These are phyloP conservation scores for Ophiostoma australiae DNA, from an alignment of 2,329 filamentous ascomycete genomes.

Conservation along the genomic window DNA sequence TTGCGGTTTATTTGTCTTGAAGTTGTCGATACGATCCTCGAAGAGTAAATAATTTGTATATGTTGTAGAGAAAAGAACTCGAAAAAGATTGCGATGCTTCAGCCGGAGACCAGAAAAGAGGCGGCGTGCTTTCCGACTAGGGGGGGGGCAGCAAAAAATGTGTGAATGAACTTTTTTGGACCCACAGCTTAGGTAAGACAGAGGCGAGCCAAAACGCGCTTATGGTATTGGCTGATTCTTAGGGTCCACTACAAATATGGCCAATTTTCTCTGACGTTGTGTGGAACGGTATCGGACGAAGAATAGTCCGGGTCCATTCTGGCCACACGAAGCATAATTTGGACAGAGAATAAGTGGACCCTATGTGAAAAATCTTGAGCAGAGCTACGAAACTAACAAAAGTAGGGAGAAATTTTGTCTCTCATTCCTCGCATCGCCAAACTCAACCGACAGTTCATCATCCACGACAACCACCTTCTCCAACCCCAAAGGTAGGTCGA, in stretches of 20 bases:
- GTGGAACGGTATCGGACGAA: constrained; percentile 21
- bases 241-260: constrained; percentile 26
- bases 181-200: constrained; percentile 18
- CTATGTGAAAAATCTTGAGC: constrained; percentile 1
- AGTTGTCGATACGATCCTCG: constrained; percentile 62
- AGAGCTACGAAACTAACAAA: constrained; percentile 18
- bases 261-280: constrained; percentile 6
- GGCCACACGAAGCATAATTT: constrained; percentile 26
- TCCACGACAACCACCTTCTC: constrained; percentile 23
- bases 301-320: constrained; percentile 22
- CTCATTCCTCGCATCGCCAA: constrained; percentile 4
- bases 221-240: constrained; percentile 18
- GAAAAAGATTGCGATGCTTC: constrained; percentile 19
- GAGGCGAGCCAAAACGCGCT: neutral
- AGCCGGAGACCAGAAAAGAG: constrained; percentile 17
- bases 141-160: constrained; percentile 21
- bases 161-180: constrained; percentile 24
- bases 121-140: neutral
- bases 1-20: constrained; percentile 47
- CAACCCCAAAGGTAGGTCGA: constrained; percentile 23
- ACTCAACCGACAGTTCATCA: constrained; percentile 6
- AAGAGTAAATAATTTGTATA: constrained; percentile 45
- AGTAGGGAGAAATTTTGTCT: constrained; percentile 15
- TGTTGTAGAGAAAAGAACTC: constrained; percentile 19
- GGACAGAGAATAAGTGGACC: neutral